Percentiles rank a stretch among this genome's conserved stretches.
phyloP scores from a whole-genome alignment of 108 stramenopile genomes.

The Discostella stelligeroides region DNA sequence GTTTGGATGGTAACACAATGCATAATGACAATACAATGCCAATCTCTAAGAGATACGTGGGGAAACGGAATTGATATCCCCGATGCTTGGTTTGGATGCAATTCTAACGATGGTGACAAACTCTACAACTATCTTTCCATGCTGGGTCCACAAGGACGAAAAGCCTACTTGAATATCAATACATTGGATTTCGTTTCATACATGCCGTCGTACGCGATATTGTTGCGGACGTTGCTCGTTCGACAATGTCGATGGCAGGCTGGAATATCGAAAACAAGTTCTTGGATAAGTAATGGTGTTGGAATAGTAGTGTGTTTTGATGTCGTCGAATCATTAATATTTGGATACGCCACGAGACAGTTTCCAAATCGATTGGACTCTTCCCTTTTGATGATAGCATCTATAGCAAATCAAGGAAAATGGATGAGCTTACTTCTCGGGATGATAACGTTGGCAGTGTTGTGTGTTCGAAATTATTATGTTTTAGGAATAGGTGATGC shows the following conservation, averaged over 20 bases:
- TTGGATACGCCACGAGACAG: slow-evolving; percentile 9
- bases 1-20: not conserved
- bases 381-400: not conserved
- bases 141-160: slow-evolving; percentile 10
- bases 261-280: not conserved
- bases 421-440: slow-evolving; percentile 8
- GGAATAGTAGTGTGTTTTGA: not conserved
- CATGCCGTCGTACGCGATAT: slow-evolving; percentile 18
- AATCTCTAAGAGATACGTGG: not conserved
- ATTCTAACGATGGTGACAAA: not conserved
- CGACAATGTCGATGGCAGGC: slow-evolving; percentile 13
- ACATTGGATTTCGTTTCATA: slow-evolving; percentile 14
- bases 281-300: slow-evolving; percentile 4
- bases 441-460: not conserved
- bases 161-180: slow-evolving; percentile 2
- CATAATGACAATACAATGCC: not conserved
- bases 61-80: slow-evolving; percentile 1
- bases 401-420: slow-evolving; percentile 11
- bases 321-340: slow-evolving; percentile 14
- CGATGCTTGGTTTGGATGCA: slow-evolving; percentile 16
- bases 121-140: slow-evolving; percentile 8
- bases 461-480: not conserved
- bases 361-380: slow-evolving; percentile 6
- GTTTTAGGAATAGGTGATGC: not conserved
- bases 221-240: slow-evolving; percentile 15